Conservation (phyloP, 805 yeast genomes). For the Peterozyma toletana region DNA sequence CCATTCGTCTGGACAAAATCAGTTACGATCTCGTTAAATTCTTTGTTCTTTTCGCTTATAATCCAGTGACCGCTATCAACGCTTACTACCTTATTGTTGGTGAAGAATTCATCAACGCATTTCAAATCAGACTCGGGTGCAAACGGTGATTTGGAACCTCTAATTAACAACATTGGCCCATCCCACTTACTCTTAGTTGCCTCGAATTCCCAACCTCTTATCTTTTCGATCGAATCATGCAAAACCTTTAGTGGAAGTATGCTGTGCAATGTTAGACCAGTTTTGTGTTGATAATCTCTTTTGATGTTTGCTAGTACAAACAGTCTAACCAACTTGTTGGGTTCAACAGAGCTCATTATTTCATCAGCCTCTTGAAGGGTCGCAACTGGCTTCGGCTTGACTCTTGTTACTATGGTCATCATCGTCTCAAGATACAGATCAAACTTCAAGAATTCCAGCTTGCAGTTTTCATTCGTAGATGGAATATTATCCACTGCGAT, state of each 20-base stretch:
- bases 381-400: constrained; percentile 5
- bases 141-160: constrained; percentile 60
- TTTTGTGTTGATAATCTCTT: constrained; percentile 24
- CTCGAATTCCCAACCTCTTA: constrained; percentile 66
- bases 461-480: constrained; percentile 14
- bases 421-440: constrained; percentile 15
- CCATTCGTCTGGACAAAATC: constrained; percentile 27
- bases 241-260: constrained; percentile 65
- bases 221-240: constrained; percentile 50
- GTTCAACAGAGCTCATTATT: constrained; percentile 54
- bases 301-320: constrained; percentile 66
- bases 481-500: constrained; percentile 87
- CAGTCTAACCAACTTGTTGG: constrained; percentile 50
- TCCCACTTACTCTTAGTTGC: constrained; percentile 41
- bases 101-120: constrained; percentile 33
- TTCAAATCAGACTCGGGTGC: constrained; percentile 15
- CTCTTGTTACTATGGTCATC: not conserved
- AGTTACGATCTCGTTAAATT: constrained; percentile 53
- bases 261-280: constrained; percentile 19
- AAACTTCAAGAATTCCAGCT: constrained; percentile 21
- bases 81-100: constrained; percentile 59
- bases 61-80: constrained; percentile 90
- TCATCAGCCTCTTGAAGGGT: constrained; percentile 55
- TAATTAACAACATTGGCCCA: constrained; percentile 68
- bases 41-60: constrained; percentile 72